A percentile compares a stretch with the other conserved stretches of the same genome.
These are phyloP conservation scores for Phlegmacium glaucopus DNA, from an alignment of 768 basidiomycete genomes.

Conservation along the genomic window DNA sequence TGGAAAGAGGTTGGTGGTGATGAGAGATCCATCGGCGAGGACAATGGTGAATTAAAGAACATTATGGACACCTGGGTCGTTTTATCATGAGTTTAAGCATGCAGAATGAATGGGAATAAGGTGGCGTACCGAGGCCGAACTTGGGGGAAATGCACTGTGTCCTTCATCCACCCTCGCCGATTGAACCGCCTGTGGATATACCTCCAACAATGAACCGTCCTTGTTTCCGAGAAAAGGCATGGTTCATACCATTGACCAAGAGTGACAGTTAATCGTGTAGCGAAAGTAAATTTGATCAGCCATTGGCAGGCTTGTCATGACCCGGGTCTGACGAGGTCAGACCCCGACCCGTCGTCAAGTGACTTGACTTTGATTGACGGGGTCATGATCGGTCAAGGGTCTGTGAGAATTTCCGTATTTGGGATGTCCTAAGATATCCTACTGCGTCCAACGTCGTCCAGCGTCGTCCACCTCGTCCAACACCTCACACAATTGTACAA, in stretches of 20 bases:
- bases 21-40: slow-evolving; percentile 35
- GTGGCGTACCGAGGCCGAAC: slow-evolving; percentile 38
- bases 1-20: slow-evolving; percentile 37
- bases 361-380: too few species aligned
- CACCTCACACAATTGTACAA: too few species aligned
- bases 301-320: too few species aligned
- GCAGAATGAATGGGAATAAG: neutral
- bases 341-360: too few species aligned
- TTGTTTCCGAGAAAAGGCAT: slow-evolving; percentile 34
- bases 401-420: too few species aligned
- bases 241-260: slow-evolving; percentile 39
- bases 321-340: too few species aligned
- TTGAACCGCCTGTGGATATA: slow-evolving; percentile 31
- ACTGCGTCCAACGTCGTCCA: too few species aligned
- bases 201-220: slow-evolving; percentile 44
- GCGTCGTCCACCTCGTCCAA: too few species aligned
- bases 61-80: slow-evolving; percentile 42
- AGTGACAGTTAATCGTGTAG: slow-evolving; percentile 20
- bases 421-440: too few species aligned
- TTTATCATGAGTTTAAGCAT: neutral
- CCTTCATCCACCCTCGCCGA: slow-evolving; percentile 47
- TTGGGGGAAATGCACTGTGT: slow-evolving; percentile 36
- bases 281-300: neutral
- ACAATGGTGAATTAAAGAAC: slow-evolving; percentile 43
- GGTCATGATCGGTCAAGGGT: too few species aligned